These are phyloP conservation scores for Aspergillus melleus DNA, from an alignment of 2,329 filamentous ascomycete genomes.

Conservation along the genomic window DNA sequence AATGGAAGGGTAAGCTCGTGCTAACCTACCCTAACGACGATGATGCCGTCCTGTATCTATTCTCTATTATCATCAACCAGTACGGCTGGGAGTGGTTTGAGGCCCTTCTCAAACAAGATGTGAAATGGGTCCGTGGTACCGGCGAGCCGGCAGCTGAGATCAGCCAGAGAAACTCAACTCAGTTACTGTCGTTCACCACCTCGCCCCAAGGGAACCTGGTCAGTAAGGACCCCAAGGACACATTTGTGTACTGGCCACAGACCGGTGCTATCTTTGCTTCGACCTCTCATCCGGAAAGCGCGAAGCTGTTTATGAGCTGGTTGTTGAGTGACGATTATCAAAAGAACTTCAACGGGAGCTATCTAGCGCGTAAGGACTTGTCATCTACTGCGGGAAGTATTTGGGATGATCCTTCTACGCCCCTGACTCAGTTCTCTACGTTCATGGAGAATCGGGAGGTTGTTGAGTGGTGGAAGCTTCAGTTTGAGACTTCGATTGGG, in stretches of 20 bases:
- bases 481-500: not conserved
- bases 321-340: not conserved
- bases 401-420: not conserved
- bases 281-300: not conserved
- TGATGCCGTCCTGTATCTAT: not conserved
- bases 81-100: not conserved
- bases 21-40: constrained; percentile 1
- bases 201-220: too few species aligned
- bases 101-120: not conserved
- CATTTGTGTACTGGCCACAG: not conserved
- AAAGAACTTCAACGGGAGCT: not conserved
- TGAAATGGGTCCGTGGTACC: not conserved
- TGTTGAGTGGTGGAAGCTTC: constrained; percentile 2
- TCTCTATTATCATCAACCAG: not conserved
- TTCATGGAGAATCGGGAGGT: not conserved
- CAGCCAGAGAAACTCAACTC: not conserved
- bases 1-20: not conserved
- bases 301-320: not conserved
- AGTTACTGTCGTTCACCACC: not conserved
- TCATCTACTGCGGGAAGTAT: not conserved
- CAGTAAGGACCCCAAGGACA: not conserved
- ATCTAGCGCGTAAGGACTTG: not conserved
- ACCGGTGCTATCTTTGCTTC: not conserved
- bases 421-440: not conserved
- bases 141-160: not conserved